phyloP scores from a whole-genome alignment of 495 filamentous ascomycete species.

The Trichoderma erinaceum region DNA sequence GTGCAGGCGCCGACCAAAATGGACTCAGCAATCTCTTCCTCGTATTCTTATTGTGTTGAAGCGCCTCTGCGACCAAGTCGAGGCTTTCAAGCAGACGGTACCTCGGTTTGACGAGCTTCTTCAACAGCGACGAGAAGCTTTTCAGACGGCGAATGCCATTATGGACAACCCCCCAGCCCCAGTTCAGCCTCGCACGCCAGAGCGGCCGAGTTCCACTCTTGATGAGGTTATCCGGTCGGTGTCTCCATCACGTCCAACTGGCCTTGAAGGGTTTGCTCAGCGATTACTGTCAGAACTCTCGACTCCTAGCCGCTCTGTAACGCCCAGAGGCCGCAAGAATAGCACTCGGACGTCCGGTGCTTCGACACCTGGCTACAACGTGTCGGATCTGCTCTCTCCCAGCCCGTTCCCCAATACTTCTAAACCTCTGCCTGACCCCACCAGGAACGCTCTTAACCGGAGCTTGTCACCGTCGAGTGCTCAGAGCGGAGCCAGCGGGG shows the following conservation, averaged over 20 bases:
- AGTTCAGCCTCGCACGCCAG: constrained; percentile 23
- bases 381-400: constrained; percentile 6
- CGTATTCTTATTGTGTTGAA: constrained; percentile 47
- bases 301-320: constrained; percentile 37
- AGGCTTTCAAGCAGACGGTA: constrained; percentile 59
- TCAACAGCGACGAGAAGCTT: constrained; percentile 62
- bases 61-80: constrained; percentile 57
- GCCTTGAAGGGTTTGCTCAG: constrained; percentile 49
- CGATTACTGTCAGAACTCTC: constrained; percentile 49
- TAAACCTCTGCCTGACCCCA: neutral
- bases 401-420: neutral
- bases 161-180: constrained; percentile 15
- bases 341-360: neutral
- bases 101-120: constrained; percentile 72
- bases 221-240: constrained; percentile 29
- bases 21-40: constrained; percentile 39
- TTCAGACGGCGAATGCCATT: constrained; percentile 49
- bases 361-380: neutral
- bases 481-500: constrained; percentile 20
- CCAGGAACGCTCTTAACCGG: constrained; percentile 19
- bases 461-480: constrained; percentile 36
- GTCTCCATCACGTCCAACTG: constrained; percentile 42
- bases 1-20: constrained; percentile 46
- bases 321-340: constrained; percentile 43
- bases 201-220: constrained; percentile 24